Conservation (phyloP, 2,329 filamentous ascomycete genomes). For the Colletotrichum sp. region DNA sequence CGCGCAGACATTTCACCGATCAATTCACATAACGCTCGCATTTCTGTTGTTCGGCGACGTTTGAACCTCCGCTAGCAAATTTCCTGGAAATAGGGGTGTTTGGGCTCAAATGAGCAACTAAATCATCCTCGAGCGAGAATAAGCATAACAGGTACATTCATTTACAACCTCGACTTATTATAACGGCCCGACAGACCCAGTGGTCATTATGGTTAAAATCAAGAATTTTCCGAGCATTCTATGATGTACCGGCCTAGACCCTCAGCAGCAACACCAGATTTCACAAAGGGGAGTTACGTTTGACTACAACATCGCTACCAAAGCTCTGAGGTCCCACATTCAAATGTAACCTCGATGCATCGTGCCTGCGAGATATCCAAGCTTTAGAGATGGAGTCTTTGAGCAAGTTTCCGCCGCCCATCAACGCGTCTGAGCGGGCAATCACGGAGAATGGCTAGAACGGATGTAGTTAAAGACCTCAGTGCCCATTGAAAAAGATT, state of each 20-base stretch:
- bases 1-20: not conserved
- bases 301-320: not conserved
- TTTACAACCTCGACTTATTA: not conserved
- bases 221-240: not conserved
- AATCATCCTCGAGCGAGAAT: not conserved
- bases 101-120: not conserved
- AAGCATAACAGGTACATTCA: not conserved
- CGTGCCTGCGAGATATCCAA: not conserved
- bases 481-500: not conserved
- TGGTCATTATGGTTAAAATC: not conserved
- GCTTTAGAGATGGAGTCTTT: not conserved
- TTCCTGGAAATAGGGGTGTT: not conserved
- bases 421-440: not conserved
- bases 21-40: not conserved
- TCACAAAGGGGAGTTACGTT: not conserved
- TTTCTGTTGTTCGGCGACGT: not conserved
- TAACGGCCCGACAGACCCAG: not conserved
- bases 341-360: not conserved
- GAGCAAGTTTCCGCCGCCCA: not conserved
- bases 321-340: not conserved
- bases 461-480: not conserved
- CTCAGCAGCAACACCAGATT: rapidly evolving
- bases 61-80: too few relatives aligned
- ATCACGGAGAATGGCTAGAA: not conserved
- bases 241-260: not conserved